Evolutionary conservation across 164 flowering plant species (phyloP).

Genomic region (Nelumbo lutea): DNA sequence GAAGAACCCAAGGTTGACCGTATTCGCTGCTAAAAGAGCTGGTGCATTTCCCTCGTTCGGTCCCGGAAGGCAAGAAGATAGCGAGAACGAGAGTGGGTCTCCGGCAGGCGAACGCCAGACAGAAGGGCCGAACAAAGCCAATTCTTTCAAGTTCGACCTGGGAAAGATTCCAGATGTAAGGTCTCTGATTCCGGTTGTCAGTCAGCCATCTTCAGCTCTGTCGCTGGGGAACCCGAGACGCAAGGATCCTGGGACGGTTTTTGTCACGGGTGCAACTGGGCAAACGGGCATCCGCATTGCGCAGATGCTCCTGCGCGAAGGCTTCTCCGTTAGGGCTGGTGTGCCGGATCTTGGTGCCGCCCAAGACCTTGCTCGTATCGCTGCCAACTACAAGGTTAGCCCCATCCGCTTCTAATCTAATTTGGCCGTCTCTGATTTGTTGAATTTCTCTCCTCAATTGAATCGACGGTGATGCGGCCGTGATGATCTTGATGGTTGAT

Average conservation of each 20-base stretch:
- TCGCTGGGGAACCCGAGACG: slow-evolving; percentile 41
- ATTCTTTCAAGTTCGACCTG: slow-evolving; percentile 34
- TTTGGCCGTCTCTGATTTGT: too few relatives aligned
- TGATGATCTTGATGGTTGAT: too few relatives aligned
- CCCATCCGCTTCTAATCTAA: not conserved
- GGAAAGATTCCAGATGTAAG: slow-evolving; percentile 51
- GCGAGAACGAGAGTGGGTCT: slow-evolving; percentile 1
- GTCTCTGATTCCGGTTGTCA: slow-evolving; percentile 61
- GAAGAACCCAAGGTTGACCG: slow-evolving; percentile 24
- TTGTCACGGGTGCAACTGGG: slow-evolving; percentile 90
- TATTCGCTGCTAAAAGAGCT: slow-evolving; percentile 34
- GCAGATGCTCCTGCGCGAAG: slow-evolving; percentile 62
- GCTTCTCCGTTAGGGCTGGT: slow-evolving; percentile 85
- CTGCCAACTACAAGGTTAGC: slow-evolving; percentile 68
- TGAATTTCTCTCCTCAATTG: too few relatives aligned
- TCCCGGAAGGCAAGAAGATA: slow-evolving; percentile 28
- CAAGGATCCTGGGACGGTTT: slow-evolving; percentile 79
- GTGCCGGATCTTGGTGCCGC: slow-evolving; percentile 86
- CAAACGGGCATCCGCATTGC: slow-evolving; percentile 81
- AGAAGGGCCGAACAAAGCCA: slow-evolving; percentile 18
- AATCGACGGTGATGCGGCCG: too few relatives aligned
- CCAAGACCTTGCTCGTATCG: slow-evolving; percentile 82
- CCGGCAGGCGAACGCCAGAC: slow-evolving; percentile 12
- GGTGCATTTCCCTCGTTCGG: slow-evolving; percentile 30
- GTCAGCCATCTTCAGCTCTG: slow-evolving; percentile 36